Percentiles rank a stretch among this genome's conserved stretches.
Evolutionary conservation across 2,329 filamentous ascomycete species (phyloP).

Genomic region (Phyllosticta citriasiana): DNA sequence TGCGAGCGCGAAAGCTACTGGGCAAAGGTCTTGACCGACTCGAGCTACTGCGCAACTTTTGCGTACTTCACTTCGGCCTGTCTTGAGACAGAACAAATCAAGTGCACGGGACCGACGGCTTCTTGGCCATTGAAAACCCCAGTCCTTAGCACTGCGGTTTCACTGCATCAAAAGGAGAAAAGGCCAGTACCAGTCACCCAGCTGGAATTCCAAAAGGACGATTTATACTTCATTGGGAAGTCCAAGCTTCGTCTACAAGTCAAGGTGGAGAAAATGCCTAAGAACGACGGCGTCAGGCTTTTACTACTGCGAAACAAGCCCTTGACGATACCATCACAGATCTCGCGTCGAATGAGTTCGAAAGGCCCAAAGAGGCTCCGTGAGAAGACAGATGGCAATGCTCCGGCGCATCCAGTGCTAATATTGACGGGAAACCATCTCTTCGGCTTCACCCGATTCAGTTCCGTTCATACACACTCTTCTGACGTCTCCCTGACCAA

Average conservation of each 20-base stretch:
- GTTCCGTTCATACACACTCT: too few species aligned
- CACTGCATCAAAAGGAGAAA: neutral
- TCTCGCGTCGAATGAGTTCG: too few species aligned
- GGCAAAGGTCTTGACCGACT: slow-evolving; percentile 7
- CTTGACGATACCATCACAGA: too few species aligned
- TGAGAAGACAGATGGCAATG: too few species aligned
- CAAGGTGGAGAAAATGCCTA: neutral
- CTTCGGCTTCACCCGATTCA: too few species aligned
- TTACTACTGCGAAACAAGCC: too few species aligned
- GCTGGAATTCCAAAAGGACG: neutral
- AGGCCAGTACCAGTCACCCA: neutral
- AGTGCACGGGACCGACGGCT: neutral
- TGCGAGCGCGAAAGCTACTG: slow-evolving; percentile 5
- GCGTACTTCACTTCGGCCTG: slow-evolving; percentile 7
- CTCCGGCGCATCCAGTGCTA: too few species aligned
- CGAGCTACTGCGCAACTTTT: slow-evolving; percentile 10
- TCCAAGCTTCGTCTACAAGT: neutral
- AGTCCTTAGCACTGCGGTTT: neutral
- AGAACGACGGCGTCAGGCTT: neutral
- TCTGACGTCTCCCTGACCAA: too few species aligned
- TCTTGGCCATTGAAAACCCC: neutral
- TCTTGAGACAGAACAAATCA: neutral
- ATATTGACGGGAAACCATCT: too few species aligned
- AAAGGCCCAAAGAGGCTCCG: too few species aligned
- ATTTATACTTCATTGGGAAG: neutral